Evolutionary conservation across 345 rosid genomes (phyloP).

Genomic region (Aquilaria malaccensis): DNA sequence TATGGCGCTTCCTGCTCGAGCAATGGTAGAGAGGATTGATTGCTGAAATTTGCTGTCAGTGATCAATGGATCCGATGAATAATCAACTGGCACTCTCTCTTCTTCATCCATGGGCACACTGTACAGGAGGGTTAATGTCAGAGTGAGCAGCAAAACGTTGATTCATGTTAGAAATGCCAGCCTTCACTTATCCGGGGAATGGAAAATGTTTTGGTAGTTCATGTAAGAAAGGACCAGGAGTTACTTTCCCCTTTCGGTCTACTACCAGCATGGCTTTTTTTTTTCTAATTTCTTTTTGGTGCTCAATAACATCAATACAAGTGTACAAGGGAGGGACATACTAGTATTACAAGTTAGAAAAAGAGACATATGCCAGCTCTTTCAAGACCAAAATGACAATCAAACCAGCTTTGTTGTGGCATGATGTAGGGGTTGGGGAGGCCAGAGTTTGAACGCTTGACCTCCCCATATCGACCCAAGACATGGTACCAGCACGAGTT

Average conservation of each 20-base stretch:
- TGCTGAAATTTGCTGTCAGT: slow-evolving; percentile 23
- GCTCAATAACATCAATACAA: too few relatives aligned
- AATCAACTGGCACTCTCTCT: slow-evolving; percentile 24
- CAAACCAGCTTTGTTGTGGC: too few relatives aligned
- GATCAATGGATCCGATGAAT: slow-evolving; percentile 23
- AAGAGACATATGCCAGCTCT: too few relatives aligned
- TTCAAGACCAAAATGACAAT: too few relatives aligned
- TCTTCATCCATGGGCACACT: slow-evolving; percentile 32
- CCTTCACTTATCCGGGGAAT: too few relatives aligned
- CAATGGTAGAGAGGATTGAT: slow-evolving; percentile 26
- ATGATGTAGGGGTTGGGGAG: neutral
- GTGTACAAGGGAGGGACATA: too few relatives aligned
- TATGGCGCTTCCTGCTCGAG: slow-evolving; percentile 28
- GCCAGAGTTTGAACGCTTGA: neutral
- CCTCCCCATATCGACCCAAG: neutral
- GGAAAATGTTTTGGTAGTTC: too few relatives aligned
- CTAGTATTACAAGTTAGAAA: too few relatives aligned
- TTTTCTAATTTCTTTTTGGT: too few relatives aligned
- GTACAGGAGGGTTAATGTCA: neutral
- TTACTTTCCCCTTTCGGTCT: too few relatives aligned
- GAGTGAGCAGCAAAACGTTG: neutral
- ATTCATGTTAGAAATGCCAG: neutral
- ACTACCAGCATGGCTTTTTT: too few relatives aligned
- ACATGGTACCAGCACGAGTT: neutral
- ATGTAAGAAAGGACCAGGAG: too few relatives aligned